Conservation (phyloP, 179 eudicot species). For the Silene vulgaris region DNA sequence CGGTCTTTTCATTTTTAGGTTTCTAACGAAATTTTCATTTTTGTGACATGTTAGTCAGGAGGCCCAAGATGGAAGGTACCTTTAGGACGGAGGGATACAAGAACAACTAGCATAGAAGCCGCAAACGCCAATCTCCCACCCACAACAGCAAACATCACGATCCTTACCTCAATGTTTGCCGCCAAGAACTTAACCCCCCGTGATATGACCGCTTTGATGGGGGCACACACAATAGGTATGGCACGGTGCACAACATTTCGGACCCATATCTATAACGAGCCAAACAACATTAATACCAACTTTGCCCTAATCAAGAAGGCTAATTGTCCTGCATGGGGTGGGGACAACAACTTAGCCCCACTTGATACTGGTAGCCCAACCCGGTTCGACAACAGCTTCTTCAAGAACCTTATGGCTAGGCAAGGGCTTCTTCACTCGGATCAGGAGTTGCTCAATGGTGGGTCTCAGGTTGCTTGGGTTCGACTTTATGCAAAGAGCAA, state of each 20-base stretch:
- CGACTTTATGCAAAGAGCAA: slow-evolving; percentile 26
- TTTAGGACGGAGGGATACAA: slow-evolving; percentile 56
- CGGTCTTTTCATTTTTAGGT: not conserved
- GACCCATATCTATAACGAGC: slow-evolving; percentile 44
- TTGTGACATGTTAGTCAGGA: slow-evolving; percentile 32
- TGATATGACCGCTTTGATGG: slow-evolving; percentile 56
- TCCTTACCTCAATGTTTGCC: slow-evolving; percentile 36
- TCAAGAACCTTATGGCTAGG: slow-evolving; percentile 29
- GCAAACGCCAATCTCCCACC: slow-evolving; percentile 48
- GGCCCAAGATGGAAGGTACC: slow-evolving; percentile 54
- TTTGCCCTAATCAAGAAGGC: slow-evolving; percentile 30
- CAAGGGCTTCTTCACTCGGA: slow-evolving; percentile 51
- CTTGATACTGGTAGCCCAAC: slow-evolving; percentile 30
- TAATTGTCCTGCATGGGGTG: slow-evolving; percentile 31
- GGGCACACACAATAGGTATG: slow-evolving; percentile 54
- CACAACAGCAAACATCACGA: slow-evolving; percentile 30
- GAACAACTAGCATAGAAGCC: slow-evolving; percentile 40
- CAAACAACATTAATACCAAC: slow-evolving; percentile 30
- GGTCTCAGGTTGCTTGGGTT: slow-evolving; percentile 39
- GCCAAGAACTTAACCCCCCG: slow-evolving; percentile 37
- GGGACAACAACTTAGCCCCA: slow-evolving; percentile 39
- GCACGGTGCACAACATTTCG: slow-evolving; percentile 47
- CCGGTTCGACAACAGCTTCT: slow-evolving; percentile 33
- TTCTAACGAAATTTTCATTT: not conserved
- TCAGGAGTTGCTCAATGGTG: slow-evolving; percentile 43